phyloP scores from a whole-genome alignment of 2,329 filamentous ascomycete genomes.

The Botrytis deweyae region DNA sequence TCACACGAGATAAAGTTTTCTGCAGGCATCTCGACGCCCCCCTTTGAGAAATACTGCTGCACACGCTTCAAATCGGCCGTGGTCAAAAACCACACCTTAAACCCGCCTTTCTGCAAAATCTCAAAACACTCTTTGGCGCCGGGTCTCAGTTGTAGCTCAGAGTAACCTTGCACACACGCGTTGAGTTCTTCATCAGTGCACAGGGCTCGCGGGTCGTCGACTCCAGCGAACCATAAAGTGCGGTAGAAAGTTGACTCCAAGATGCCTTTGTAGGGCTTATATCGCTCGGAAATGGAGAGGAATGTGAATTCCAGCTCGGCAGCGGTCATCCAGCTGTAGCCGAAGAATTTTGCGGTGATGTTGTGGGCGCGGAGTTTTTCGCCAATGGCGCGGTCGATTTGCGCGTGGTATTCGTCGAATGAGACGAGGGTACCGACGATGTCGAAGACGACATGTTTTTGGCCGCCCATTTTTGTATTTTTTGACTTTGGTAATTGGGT shows the following conservation, averaged over 20 bases:
- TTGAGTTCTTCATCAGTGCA: constrained; percentile 45
- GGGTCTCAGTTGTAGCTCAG: constrained; percentile 40
- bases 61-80: constrained; percentile 51
- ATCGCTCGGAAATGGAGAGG: constrained; percentile 46
- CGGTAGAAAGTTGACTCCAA: constrained; percentile 50
- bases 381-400: constrained; percentile 46
- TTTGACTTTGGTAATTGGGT: not conserved
- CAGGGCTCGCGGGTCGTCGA: constrained; percentile 45
- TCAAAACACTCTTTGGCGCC: constrained; percentile 45
- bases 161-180: constrained; percentile 43
- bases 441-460: constrained; percentile 50
- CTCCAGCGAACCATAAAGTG: constrained; percentile 47
- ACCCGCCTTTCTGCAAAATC: constrained; percentile 46
- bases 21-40: constrained; percentile 48
- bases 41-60: constrained; percentile 50
- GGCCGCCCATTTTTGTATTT: not conserved
- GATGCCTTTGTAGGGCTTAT: constrained; percentile 45
- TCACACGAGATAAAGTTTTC: constrained; percentile 55
- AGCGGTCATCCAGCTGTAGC: constrained; percentile 47
- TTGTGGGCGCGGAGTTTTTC: constrained; percentile 41
- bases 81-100: constrained; percentile 54
- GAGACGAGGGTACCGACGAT: constrained; percentile 52
- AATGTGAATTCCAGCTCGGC: constrained; percentile 52
- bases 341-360: constrained; percentile 46
- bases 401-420: constrained; percentile 46